Conservation (phyloP, 2,329 filamentous ascomycete genomes). For the Trichoderma oligosporum region DNA sequence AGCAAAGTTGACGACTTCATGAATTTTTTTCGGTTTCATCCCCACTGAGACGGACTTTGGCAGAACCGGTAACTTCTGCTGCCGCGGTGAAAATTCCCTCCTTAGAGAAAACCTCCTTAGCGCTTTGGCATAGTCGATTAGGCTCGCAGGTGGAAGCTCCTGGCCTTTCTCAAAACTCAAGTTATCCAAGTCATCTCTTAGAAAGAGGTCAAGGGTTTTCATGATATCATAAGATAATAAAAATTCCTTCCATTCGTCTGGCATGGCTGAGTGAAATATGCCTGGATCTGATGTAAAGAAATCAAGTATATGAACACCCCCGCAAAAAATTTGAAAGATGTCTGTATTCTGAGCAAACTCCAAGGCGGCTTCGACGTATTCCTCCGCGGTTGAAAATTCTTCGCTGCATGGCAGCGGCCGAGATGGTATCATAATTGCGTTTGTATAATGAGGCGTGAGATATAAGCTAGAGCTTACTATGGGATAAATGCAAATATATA, state of each 20-base stretch:
- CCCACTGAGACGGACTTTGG: constrained; percentile 73
- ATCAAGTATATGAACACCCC: constrained; percentile 94
- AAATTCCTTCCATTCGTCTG: constrained; percentile 76
- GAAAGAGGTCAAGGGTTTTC: constrained; percentile 73
- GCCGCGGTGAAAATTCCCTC: constrained; percentile 52
- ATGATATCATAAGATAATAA: constrained; percentile 68
- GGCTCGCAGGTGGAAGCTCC: constrained; percentile 48
- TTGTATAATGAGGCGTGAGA: too few relatives aligned
- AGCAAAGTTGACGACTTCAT: constrained; percentile 91
- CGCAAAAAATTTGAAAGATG: constrained; percentile 83
- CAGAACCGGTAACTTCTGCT: constrained; percentile 52
- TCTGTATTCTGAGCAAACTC: constrained; percentile 70
- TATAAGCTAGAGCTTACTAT: not conserved
- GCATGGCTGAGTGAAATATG: constrained; percentile 73
- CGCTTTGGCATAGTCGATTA: constrained; percentile 68
- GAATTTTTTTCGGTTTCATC: constrained; percentile 94
- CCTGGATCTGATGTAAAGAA: constrained; percentile 86
- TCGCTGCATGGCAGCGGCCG: constrained; percentile 64
- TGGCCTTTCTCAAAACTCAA: constrained; percentile 27
- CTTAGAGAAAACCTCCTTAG: constrained; percentile 67
- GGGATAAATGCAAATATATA: not conserved
- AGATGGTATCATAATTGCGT: constrained; percentile 43
- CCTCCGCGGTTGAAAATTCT: constrained; percentile 66
- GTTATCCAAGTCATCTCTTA: constrained; percentile 66
- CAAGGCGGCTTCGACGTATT: constrained; percentile 75